Evolutionary conservation across 2,329 filamentous ascomycete species (phyloP).

Genomic region (Fusarium anthophilum): DNA sequence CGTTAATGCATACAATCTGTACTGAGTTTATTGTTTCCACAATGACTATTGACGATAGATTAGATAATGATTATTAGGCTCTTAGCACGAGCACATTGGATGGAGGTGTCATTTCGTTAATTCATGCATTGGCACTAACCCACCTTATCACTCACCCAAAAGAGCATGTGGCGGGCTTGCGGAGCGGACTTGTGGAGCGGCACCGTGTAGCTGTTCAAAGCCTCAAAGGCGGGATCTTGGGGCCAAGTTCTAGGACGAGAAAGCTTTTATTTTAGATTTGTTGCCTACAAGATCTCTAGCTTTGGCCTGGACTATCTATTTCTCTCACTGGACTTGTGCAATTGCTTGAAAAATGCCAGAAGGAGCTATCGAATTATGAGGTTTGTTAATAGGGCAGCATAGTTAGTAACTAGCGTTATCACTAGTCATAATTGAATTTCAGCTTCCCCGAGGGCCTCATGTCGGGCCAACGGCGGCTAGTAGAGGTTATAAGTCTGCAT

Average conservation of each 20-base stretch:
- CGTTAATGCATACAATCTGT: background rate
- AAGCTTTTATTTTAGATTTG: fast-evolving
- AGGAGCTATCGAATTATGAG: background rate
- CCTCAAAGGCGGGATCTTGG: fast-evolving
- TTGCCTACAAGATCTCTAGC: fast-evolving
- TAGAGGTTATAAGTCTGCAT: no score
- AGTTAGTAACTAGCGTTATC: background rate
- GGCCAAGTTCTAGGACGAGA: fast-evolving
- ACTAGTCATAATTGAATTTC: no score
- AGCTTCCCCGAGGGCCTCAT: no score
- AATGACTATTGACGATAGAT: fast-evolving
- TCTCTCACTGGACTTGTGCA: background rate
- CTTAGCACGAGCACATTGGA: no score
- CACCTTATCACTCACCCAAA: background rate
- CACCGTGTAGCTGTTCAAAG: background rate
- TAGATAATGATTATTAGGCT: fast-evolving
- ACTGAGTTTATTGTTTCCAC: fast-evolving
- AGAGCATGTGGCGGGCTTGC: background rate
- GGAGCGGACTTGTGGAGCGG: background rate
- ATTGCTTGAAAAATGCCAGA: background rate
- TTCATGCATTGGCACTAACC: fast-evolving
- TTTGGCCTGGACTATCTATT: fast-evolving
- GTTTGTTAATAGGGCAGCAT: fast-evolving
- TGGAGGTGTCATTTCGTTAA: fast-evolving
- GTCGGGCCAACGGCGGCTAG: no score